Evolutionary conservation across 768 basidiomycete species (phyloP), one percentile per base, ranked within the genome.

Genomic region (Leccinellum rugosiceps): DNA sequence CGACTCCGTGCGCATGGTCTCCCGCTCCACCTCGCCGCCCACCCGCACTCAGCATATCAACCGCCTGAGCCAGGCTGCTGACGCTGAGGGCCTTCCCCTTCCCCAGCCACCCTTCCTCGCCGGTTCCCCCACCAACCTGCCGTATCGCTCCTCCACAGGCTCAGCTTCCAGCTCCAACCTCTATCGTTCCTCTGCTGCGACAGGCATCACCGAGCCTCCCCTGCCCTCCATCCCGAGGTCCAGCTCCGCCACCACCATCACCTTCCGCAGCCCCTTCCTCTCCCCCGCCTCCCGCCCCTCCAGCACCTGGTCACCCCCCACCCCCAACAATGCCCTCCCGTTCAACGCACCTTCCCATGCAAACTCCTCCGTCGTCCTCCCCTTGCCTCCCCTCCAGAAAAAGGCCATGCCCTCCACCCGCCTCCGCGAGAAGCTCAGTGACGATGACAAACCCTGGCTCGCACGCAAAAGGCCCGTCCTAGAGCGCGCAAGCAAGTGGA

Each of bases 231-330:
- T 80, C 50, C 81, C 83, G 14, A 69, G 82, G 30, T 71, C 65
- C 28, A 66, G 69, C 53, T 78, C 75, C 21, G 72, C 76, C 1
- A 79, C 78, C 38, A 79, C 77, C 6, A 59, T 72, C 10, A 64
- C 57, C 14, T 89, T 90, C 75, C 82, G 88, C 25, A 75, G 81
- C 0, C 85, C 88, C 1, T 88, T 88, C 74, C 81, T 88, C 53
- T 81, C 85, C 4, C 88, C 88, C 0, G 79, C 86, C 1, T 86
- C 84, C 1, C 79, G 87, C n/a, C 86, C 86, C 0, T 72, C 79
- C 4, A 77, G 80, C 14, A 62, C 86, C 0, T 88, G 87, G 87
- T 75, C 81, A 0, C 86, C 87, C 9, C 83, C 85, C 1, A 66
- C 78, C 0, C 77, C 78, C 6, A 26, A 46, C 53, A 62, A 59